Evolutionary conservation across 495 filamentous ascomycete genomes (phyloP).

Genomic region (Lichenothelia convexa): DNA sequence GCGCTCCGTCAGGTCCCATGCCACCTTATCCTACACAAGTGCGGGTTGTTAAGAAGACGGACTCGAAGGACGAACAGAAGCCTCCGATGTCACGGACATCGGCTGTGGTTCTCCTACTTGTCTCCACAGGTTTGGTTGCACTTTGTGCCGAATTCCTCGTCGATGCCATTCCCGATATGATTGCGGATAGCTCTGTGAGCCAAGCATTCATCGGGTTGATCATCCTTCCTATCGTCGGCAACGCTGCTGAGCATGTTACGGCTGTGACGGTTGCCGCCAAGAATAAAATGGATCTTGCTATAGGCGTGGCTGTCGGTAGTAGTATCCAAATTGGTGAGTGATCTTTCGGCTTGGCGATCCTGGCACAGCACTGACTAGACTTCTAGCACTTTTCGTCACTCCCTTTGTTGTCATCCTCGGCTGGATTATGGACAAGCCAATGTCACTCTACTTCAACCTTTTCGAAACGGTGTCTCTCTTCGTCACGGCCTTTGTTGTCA

Average conservation of each 20-base stretch:
- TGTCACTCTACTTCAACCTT: conserved; percentile 79
- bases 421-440: conserved; percentile 64
- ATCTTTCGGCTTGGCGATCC: no score
- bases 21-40: conserved; percentile 7
- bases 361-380: no score
- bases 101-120: conserved; percentile 52
- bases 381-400: conserved; percentile 61
- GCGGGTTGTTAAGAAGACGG: conserved; percentile 3
- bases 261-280: conserved; percentile 75
- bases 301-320: conserved; percentile 73
- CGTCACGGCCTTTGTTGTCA: conserved; percentile 74
- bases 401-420: conserved; percentile 78
- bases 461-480: conserved; percentile 83
- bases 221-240: conserved; percentile 77
- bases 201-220: conserved; percentile 79
- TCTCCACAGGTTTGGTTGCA: conserved; percentile 65
- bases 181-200: conserved; percentile 42
- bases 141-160: conserved; percentile 80
- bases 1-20: conserved; percentile 9
- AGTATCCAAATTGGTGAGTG: conserved; percentile 56
- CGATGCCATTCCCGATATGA: conserved; percentile 56
- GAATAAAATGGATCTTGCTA: conserved; percentile 93
- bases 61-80: conserved; percentile 17
- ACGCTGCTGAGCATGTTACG: conserved; percentile 83
- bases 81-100: conserved; percentile 51